phyloP scores from a whole-genome alignment of 306 rosid genomes.

The Prunus armeniaca region DNA sequence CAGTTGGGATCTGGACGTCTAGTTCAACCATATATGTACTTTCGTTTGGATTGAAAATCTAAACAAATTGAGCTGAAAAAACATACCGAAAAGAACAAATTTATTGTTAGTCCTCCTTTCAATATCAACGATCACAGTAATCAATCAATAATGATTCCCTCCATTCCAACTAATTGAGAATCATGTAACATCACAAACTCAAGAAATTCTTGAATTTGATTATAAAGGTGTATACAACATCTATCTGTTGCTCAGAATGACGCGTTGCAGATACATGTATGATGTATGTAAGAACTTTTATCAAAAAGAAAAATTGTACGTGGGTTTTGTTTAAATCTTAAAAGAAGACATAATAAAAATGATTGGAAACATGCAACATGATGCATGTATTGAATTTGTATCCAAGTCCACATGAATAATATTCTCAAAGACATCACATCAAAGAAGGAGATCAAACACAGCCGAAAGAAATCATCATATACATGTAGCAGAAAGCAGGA shows the following conservation, averaged over 20 bases:
- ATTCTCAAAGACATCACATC: not conserved
- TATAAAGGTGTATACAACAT: too few relatives aligned
- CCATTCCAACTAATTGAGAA: not conserved
- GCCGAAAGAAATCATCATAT: too few relatives aligned
- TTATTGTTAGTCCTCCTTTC: not conserved
- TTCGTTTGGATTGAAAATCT: slow-evolving; percentile 21
- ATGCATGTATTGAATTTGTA: too few relatives aligned
- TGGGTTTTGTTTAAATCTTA: not conserved
- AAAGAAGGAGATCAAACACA: too few relatives aligned
- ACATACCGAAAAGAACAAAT: not conserved
- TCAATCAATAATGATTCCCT: not conserved
- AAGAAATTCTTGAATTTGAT: too few relatives aligned
- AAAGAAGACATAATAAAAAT: not conserved
- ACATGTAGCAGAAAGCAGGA: not conserved
- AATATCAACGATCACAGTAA: not conserved
- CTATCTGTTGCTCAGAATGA: too few relatives aligned
- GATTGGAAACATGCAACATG: too few relatives aligned
- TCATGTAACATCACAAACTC: too few relatives aligned
- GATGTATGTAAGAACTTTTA: too few relatives aligned
- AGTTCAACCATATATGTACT: slow-evolving; percentile 81
- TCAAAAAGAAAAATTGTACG: not conserved
- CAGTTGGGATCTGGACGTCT: slow-evolving; percentile 40
- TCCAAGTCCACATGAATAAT: too few relatives aligned
- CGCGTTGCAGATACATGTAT: too few relatives aligned
- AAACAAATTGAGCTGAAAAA: not conserved